These are phyloP conservation scores for Raffaelea ambrosiae DNA, from an alignment of 2,329 filamentous ascomycete genomes.

Conservation along the genomic window DNA sequence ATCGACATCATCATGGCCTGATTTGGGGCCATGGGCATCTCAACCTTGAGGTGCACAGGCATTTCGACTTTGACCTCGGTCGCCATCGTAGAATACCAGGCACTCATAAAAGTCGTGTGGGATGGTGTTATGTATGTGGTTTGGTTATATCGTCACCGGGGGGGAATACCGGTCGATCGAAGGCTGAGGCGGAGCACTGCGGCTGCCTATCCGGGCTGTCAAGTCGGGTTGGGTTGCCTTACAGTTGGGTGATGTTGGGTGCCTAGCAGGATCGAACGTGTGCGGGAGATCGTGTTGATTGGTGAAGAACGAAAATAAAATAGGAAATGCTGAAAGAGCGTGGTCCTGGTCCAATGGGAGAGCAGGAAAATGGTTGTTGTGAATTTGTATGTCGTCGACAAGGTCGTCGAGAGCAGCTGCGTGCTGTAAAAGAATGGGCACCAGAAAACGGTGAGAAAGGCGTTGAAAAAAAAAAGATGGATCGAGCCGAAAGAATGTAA, in stretches of 20 bases:
- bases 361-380: conserved; percentile 11
- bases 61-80: conserved; percentile 23
- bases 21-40: conserved; percentile 21
- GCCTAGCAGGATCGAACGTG: too few relatives aligned
- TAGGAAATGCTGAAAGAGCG: conserved; percentile 24
- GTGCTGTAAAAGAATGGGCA: conserved; percentile 1
- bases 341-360: conserved; percentile 19
- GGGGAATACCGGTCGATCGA: too few relatives aligned
- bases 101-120: not conserved
- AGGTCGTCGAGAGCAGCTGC: conserved; percentile 2
- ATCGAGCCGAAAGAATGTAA: conserved; percentile 30
- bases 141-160: not conserved
- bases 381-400: conserved; percentile 8
- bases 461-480: conserved; percentile 21
- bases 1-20: conserved; percentile 13
- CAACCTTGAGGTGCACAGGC: conserved; percentile 21
- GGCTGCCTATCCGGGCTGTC: too few relatives aligned
- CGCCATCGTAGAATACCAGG: conserved; percentile 21
- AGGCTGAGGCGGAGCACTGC: too few relatives aligned
- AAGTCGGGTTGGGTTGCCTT: too few relatives aligned
- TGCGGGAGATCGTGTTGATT: too few relatives aligned
- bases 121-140: not conserved
- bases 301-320: not conserved
- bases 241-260: too few relatives aligned
- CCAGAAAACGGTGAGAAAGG: conserved; percentile 1